Evolutionary conservation across 1,284 basidiomycete species (phyloP).

Genomic region (Marasmius oreades): DNA sequence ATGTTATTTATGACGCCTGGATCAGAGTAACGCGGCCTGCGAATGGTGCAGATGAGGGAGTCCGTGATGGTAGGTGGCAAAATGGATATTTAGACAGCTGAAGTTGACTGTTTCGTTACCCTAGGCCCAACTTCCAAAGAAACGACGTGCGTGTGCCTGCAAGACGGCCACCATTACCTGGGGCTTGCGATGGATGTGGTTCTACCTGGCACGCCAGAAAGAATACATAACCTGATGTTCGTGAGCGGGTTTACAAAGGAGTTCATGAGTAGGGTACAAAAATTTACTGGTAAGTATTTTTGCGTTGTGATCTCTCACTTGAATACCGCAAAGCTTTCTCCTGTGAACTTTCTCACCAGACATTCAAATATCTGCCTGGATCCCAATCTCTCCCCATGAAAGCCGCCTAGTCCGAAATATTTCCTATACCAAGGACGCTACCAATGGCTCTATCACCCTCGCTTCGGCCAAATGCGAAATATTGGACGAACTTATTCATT

Average conservation of each 20-base stretch:
- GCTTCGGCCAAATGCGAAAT: too few species aligned
- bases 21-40: constrained; percentile 35
- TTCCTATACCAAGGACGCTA: too few species aligned
- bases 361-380: too few species aligned
- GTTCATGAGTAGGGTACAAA: constrained; percentile 88
- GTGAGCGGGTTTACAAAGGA: constrained; percentile 94
- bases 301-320: too few species aligned
- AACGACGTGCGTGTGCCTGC: constrained; percentile 78
- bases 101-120: background rate
- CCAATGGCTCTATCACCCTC: too few species aligned
- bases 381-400: too few species aligned
- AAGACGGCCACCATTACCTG: constrained; percentile 66
- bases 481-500: too few species aligned
- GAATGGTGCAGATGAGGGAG: background rate
- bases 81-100: background rate
- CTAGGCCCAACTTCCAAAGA: constrained; percentile 30
- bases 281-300: constrained; percentile 69
- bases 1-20: constrained; percentile 97
- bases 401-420: too few species aligned
- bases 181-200: constrained; percentile 77
- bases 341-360: too few species aligned
- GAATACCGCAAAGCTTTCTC: too few species aligned
- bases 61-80: background rate
- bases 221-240: constrained; percentile 95
- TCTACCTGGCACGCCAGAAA: constrained; percentile 89